Conservation (phyloP, 345 rosid species). For the Streptanthus diversifolius region DNA sequence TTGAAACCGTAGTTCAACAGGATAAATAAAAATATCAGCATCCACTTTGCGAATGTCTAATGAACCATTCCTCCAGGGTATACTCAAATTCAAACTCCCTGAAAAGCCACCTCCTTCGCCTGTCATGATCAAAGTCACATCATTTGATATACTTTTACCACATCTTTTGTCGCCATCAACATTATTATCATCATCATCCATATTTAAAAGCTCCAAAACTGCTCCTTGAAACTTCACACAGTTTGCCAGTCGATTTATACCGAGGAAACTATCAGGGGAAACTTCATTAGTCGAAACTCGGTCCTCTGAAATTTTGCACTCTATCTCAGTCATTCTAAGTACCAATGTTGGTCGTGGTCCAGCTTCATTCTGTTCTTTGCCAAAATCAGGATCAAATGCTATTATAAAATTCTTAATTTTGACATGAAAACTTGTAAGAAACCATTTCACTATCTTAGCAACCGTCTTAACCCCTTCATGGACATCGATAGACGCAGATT, state of each 20-base stretch:
- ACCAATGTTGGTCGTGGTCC: constrained; percentile 49
- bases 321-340: constrained; percentile 60
- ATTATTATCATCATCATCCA: constrained; percentile 35
- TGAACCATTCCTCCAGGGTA: constrained; percentile 95
- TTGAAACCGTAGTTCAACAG: constrained; percentile 67
- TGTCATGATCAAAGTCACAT: constrained; percentile 50
- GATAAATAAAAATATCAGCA: constrained; percentile 71
- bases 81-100: constrained; percentile 74
- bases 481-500: constrained; percentile 51
- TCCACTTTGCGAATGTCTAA: constrained; percentile 84
- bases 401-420: constrained; percentile 66
- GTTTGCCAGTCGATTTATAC: constrained; percentile 61
- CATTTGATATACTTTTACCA: constrained; percentile 33
- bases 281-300: constrained; percentile 29
- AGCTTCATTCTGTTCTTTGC: constrained; percentile 29
- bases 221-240: constrained; percentile 82
- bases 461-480: constrained; percentile 97
- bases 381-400: constrained; percentile 68
- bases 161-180: constrained; percentile 19
- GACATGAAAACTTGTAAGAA: constrained; percentile 75
- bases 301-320: constrained; percentile 81
- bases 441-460: constrained; percentile 92
- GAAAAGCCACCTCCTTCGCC: constrained; percentile 75
- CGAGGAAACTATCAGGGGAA: constrained; percentile 56
- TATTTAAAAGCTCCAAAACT: constrained; percentile 61